Conservation (phyloP, 805 yeast genomes). For the Yarrowia sp. region DNA sequence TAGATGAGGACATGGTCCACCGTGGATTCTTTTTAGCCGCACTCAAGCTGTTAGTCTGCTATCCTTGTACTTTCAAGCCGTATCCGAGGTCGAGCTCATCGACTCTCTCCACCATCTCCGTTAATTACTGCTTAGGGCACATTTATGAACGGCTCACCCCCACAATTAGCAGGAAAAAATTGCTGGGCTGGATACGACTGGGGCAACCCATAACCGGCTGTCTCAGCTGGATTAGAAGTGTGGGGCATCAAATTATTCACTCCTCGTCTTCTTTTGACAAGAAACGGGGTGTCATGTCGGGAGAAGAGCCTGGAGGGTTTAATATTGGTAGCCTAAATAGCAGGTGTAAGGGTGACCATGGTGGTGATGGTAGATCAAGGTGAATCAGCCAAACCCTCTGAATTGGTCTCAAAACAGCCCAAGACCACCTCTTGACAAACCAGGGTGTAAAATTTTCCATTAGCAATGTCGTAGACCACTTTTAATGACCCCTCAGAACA, state of each 20-base stretch:
- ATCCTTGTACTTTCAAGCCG: neutral
- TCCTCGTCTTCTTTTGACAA: neutral
- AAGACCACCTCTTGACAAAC: no score
- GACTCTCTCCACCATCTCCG: neutral
- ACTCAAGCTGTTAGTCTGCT: neutral
- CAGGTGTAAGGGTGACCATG: no score
- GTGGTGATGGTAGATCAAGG: no score
- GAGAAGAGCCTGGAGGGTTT: no score
- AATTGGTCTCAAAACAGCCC: no score
- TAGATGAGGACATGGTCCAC: neutral
- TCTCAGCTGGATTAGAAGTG: neutral
- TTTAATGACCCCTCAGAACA: no score
- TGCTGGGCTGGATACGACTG: neutral
- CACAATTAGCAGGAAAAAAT: neutral
- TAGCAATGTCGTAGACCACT: no score
- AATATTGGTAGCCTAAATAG: no score
- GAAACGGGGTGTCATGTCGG: neutral
- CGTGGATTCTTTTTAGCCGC: neutral
- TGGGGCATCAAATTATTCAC: neutral
- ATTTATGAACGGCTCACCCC: conserved; percentile 15
- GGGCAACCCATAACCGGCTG: neutral
- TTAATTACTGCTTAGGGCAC: neutral
- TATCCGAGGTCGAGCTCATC: neutral
- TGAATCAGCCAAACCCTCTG: no score
- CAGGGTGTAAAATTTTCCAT: no score